Conservation (phyloP, 495 filamentous ascomycete species). For the Neurospora tetraspora region DNA sequence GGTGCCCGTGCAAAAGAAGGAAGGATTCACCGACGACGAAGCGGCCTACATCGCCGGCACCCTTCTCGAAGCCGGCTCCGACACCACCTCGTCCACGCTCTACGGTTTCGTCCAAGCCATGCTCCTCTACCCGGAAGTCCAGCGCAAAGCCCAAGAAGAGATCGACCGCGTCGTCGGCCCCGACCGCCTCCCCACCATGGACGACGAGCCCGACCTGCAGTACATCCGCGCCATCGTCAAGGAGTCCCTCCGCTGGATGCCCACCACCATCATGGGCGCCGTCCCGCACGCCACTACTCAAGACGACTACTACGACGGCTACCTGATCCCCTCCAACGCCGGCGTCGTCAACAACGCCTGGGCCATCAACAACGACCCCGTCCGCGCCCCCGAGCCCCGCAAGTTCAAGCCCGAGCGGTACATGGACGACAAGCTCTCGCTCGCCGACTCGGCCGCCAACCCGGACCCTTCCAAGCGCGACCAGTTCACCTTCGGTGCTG, state of each 20-base stretch:
- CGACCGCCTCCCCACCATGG: conserved; percentile 40
- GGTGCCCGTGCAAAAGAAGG: conserved; percentile 24
- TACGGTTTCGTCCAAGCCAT: conserved; percentile 53
- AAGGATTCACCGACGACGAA: conserved; percentile 31
- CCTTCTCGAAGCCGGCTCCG: conserved; percentile 48
- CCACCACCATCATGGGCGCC: conserved; percentile 42
- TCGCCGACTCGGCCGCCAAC: conserved; percentile 23
- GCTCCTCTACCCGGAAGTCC: conserved; percentile 38
- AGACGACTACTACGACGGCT: conserved; percentile 43
- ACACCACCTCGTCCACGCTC: conserved; percentile 42
- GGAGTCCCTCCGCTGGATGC: conserved; percentile 51
- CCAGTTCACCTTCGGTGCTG: conserved; percentile 46
- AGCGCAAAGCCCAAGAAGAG: conserved; percentile 41
- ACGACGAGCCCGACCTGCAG: conserved; percentile 40
- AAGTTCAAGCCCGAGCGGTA: conserved; percentile 26
- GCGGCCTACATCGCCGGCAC: conserved; percentile 38
- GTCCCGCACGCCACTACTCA: conserved; percentile 43
- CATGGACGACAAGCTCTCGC: conserved; percentile 16
- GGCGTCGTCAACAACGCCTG: conserved; percentile 39
- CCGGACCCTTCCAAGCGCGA: conserved; percentile 29
- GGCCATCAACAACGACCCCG: conserved; percentile 31
- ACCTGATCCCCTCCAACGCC: conserved; percentile 41
- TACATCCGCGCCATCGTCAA: conserved; percentile 43
- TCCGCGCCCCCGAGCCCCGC: conserved; percentile 27
- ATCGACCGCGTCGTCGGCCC: conserved; percentile 43